Base-by-base conservation (phyloP, 495 filamentous ascomycete species). In the Penicillium fimorum region DNA sequence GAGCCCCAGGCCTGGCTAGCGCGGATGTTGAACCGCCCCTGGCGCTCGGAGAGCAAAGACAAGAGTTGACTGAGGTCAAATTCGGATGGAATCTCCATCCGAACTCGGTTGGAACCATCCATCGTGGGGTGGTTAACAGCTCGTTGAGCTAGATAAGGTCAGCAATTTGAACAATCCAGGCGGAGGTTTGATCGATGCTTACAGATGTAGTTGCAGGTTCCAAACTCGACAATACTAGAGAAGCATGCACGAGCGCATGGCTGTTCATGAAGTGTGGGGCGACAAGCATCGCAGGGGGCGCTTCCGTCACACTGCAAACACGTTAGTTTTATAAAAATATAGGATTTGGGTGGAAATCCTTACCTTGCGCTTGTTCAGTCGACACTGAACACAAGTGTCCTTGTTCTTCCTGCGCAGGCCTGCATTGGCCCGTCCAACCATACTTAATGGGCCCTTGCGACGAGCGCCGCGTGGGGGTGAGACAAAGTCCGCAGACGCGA, bases 191-290 rank as follows among this genome's bases (percentile, higher is more conserved):
- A 12, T 12, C 12, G 38, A 12, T 38, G 59, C 75, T 38, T 66
- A 79, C 76, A 80, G 48, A 80, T 74, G 52, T 78, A 78, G 48
- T 80, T 80, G 66, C 76, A 79, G 3, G 75, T 78, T 53, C 73
- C 77, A 48, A 74, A 76, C 60, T 79, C 76, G n/a, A 80, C 76
- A 55, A 80, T 76, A 54, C 68, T 79, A 17, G 73, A 63, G 58
- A 80, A 80, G 53, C 77, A 74, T 24, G 76, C 77, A 35, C 72
- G 69, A 7, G 74, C 76, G 59, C 77, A 80, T 5, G 76, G 76
- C 48, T 79, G 76, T 50, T 78, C 74, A 55, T 77, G 71, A 17
- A 77, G 65, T 10, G 74, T 79, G 5, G 75, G 74, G 8, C 73
- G 73, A 52, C 77, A 80, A 20, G 75, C 77, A 53, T 76, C 76